These are phyloP conservation scores for Oryza glaberrima DNA, from an alignment of 176 grass and related monocot genomes.

Conservation along the genomic window DNA sequence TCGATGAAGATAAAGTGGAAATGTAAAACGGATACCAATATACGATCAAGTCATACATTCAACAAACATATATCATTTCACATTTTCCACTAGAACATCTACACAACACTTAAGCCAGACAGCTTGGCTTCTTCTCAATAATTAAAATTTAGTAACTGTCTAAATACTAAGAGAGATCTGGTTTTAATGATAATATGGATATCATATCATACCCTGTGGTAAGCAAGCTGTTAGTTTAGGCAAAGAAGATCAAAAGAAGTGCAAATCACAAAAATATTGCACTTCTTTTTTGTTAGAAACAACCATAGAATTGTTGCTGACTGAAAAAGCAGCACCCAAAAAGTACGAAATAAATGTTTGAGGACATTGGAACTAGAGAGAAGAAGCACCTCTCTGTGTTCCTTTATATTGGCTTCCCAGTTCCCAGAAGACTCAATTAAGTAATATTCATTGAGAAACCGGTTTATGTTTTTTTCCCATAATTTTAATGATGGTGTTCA, in stretches of 20 bases:
- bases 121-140: constrained; percentile 1
- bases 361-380: background rate
- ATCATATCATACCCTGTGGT: background rate
- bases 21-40: background rate
- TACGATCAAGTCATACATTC: background rate
- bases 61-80: background rate
- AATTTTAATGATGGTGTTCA: background rate
- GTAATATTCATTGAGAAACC: background rate
- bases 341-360: background rate
- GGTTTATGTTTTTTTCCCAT: background rate
- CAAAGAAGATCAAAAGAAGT: background rate
- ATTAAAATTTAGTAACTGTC: background rate
- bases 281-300: background rate
- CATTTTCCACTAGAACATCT: background rate
- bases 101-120: background rate
- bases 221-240: background rate
- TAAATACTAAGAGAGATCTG: background rate
- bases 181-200: background rate
- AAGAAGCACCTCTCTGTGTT: background rate
- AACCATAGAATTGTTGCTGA: background rate
- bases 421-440: background rate
- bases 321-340: background rate
- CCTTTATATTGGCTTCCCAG: background rate
- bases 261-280: background rate
- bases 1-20: background rate